Evolutionary conservation across 495 filamentous ascomycete species (phyloP).

Genomic region (Cercophora samala): DNA sequence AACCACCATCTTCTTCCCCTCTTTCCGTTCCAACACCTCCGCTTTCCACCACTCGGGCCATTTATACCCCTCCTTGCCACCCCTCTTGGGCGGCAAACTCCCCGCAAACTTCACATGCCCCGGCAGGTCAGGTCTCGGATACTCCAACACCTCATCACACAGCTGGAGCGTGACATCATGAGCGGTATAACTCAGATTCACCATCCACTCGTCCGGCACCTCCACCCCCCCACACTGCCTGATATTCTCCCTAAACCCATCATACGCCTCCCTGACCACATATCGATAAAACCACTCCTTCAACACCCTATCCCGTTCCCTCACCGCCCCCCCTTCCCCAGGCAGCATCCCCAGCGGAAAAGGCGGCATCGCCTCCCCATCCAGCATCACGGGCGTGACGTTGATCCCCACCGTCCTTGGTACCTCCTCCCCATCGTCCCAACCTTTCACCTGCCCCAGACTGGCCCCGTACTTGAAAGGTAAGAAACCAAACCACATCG

Average conservation of each 20-base stretch:
- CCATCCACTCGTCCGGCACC: constrained; percentile 24
- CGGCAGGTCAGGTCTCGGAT: constrained; percentile 31
- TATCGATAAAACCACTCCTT: constrained; percentile 18
- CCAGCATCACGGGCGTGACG: constrained; percentile 26
- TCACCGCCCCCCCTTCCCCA: not conserved
- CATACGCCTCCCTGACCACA: constrained; percentile 16
- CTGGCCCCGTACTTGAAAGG: constrained; percentile 22
- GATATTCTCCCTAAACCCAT: constrained; percentile 17
- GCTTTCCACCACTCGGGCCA: constrained; percentile 34
- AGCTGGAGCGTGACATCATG: constrained; percentile 36
- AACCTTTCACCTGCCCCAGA: not conserved
- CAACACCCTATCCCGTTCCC: constrained; percentile 13
- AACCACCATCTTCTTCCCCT: constrained; percentile 30
- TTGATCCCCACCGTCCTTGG: constrained; percentile 26
- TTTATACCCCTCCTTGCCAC: constrained; percentile 12
- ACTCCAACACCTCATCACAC: constrained; percentile 35
- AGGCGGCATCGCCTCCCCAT: constrained; percentile 24
- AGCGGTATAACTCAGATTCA: constrained; percentile 24
- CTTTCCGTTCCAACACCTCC: constrained; percentile 22
- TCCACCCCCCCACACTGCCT: constrained; percentile 7
- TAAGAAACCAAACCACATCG: constrained; percentile 21
- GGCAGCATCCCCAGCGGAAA: constrained; percentile 17
- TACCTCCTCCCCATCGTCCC: constrained; percentile 11
- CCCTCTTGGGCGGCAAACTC: constrained; percentile 29
- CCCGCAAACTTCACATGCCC: constrained; percentile 33